These are phyloP conservation scores for Tothia fuscella DNA, from an alignment of 2,329 filamentous ascomycete species.

Conservation along the genomic window DNA sequence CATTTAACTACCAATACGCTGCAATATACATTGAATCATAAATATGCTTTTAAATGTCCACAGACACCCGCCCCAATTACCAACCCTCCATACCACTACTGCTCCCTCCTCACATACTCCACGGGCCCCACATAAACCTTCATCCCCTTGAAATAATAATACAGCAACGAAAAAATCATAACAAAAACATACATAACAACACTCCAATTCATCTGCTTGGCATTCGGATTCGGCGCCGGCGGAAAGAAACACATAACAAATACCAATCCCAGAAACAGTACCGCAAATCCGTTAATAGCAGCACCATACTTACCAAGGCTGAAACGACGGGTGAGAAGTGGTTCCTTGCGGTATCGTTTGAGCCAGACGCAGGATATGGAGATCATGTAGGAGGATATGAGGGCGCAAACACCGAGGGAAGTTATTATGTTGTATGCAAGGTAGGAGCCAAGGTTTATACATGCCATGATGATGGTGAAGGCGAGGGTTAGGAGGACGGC, in stretches of 20 bases:
- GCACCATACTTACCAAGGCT: conserved; percentile 33
- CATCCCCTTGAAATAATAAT: conserved; percentile 30
- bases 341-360: conserved; percentile 30
- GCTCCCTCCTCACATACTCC: conserved; percentile 9
- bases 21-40: no score
- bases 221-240: conserved; percentile 24
- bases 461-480: conserved; percentile 32
- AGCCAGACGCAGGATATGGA: conserved; percentile 35
- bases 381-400: conserved; percentile 33
- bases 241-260: conserved; percentile 35
- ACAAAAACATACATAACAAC: conserved; percentile 34
- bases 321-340: conserved; percentile 37
- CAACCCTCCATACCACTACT: no score
- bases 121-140: conserved; percentile 28
- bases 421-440: conserved; percentile 33
- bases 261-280: conserved; percentile 28
- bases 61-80: no score
- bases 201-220: conserved; percentile 36
- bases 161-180: conserved; percentile 30
- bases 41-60: no score
- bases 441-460: conserved; percentile 42
- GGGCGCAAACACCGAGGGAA: conserved; percentile 29
- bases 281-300: conserved; percentile 29
- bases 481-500: conserved; percentile 35
- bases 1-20: no score